A percentile compares a stretch with the other conserved stretches of the same genome.
Evolutionary conservation across 2,329 filamentous ascomycete genomes (phyloP).

Genomic region (Sporothrix sp.): DNA sequence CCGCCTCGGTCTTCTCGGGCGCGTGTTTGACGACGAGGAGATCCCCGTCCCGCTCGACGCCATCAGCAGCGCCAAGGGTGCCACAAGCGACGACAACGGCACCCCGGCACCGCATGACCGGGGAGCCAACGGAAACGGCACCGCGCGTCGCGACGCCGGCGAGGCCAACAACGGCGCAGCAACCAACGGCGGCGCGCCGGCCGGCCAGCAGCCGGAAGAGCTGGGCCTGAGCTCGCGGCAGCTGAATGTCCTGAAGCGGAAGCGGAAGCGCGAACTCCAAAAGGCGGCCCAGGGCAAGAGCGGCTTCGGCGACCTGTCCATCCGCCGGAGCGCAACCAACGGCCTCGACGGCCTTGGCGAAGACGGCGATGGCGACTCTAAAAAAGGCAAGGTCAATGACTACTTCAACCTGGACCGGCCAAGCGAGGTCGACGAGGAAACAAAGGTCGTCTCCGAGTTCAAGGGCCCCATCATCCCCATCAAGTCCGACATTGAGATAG

Average conservation of each 20-base stretch:
- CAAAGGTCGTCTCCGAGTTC: conserved; percentile 89
- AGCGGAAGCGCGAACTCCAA: conserved; percentile 82
- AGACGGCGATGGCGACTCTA: conserved; percentile 42
- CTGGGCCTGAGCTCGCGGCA: conserved; percentile 80
- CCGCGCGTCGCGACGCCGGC: background rate
- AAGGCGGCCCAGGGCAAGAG: conserved; percentile 79
- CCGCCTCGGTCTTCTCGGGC: conserved; percentile 74
- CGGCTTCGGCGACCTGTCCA: conserved; percentile 76
- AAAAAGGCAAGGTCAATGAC: conserved; percentile 59
- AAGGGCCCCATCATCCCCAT: conserved; percentile 74
- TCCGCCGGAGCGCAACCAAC: conserved; percentile 51
- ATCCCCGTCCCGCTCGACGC: conserved; percentile 54
- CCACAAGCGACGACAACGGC: conserved; percentile 7
- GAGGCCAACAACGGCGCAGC: conserved; percentile 4
- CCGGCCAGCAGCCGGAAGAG: conserved; percentile 38
- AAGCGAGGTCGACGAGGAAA: conserved; percentile 72
- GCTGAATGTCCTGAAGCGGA: conserved; percentile 87
- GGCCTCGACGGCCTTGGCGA: conserved; percentile 53
- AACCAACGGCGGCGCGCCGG: conserved; percentile 19
- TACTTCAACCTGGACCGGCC: conserved; percentile 85
- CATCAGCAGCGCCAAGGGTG: conserved; percentile 31
- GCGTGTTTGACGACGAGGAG: conserved; percentile 77
- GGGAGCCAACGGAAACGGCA: conserved; percentile 15
- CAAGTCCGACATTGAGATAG: conserved; percentile 74
- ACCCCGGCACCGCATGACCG: conserved; percentile 28